Base-by-base conservation (phyloP, 2,329 filamentous ascomycete species). In the Seiridium cupressi region DNA sequence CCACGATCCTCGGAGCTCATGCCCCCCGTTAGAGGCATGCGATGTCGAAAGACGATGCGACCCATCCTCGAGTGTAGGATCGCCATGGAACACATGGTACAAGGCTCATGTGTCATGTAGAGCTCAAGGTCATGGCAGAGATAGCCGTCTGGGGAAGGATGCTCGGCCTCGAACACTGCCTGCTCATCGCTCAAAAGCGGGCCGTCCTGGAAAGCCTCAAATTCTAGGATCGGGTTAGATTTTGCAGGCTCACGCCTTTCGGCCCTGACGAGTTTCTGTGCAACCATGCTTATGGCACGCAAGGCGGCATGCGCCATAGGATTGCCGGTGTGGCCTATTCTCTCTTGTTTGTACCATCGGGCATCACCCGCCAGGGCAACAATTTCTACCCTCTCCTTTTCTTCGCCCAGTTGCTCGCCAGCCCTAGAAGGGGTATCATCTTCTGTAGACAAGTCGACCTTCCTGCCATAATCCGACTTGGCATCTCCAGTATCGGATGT, bases 61-160 rank as follows among this genome's bases (percentile, higher is more conserved):
- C 91, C 89, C 82, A 99, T 97, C 55, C 95, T 87, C 7, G 94
- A 97, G 72, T 98, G 93, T 31, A 98, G 82, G 67, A 98, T 90
- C 1, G 92, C 95, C 95, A 98, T 98, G 42, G 91, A 92, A 76
- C 95, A 99, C 85, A 96, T 96, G 62, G 96, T 85, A 72, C 95
- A 99, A 4, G 95, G 95, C 76, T 99, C 95, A 71, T 98, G 93
- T 2, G 93, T 97, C 62, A 96, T 82, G 77, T 97, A 98, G 60
- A 99, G 85, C 74, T 98, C 94, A 36, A 99, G 84, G 58, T 92
- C 91, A 66, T 96, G 92, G 76, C 94, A 98, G 26, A 99, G 86
- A 73, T 99, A 99, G 57, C 94, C 94, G 66, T 92, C 91, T 38
- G 85, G 84, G 64, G 81, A 84, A 46, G 84, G 85, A 69, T 89